Percentiles rank a stretch among this genome's conserved stretches.
phyloP scores from a whole-genome alignment of 2,329 filamentous ascomycete species.

The Penicillium psychrosexuale region DNA sequence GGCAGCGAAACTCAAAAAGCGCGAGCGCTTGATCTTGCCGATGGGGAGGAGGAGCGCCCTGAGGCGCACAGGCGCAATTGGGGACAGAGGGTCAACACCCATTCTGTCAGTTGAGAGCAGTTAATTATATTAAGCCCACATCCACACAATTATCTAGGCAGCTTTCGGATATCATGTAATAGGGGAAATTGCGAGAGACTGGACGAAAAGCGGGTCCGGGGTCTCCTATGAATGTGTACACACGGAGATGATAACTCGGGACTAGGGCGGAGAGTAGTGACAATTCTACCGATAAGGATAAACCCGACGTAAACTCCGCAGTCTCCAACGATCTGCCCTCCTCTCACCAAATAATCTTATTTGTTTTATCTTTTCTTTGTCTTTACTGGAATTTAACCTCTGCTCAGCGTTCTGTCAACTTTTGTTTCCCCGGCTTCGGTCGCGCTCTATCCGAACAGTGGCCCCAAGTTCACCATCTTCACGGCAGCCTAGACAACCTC shows the following conservation, averaged over 20 bases:
- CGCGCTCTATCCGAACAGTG: neutral
- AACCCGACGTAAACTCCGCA: constrained; percentile 17
- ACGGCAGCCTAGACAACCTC: constrained; percentile 1
- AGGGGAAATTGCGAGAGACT: neutral
- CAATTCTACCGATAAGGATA: constrained; percentile 22
- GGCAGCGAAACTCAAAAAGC: constrained; percentile 75
- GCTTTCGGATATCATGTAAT: constrained; percentile 24
- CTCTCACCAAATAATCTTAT: neutral
- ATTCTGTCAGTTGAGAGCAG: constrained; percentile 58
- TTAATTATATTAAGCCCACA: constrained; percentile 35
- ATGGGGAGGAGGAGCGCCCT: constrained; percentile 83
- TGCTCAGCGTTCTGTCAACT: neutral
- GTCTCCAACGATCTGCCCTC: constrained; percentile 12
- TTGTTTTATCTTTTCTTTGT: neutral
- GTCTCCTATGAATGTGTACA: neutral
- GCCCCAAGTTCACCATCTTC: neutral
- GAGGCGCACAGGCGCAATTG: constrained; percentile 86
- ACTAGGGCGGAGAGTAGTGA: neutral
- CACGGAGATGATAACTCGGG: neutral
- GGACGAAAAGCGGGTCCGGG: neutral
- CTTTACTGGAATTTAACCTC: neutral
- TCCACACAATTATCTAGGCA: constrained; percentile 22
- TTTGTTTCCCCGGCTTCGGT: neutral
- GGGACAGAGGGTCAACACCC: constrained; percentile 84
- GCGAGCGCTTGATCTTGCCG: constrained; percentile 76